Base-by-base conservation (phyloP, 371 early-diverging fungal genomes). In the Apophysomyces variabilis region DNA sequence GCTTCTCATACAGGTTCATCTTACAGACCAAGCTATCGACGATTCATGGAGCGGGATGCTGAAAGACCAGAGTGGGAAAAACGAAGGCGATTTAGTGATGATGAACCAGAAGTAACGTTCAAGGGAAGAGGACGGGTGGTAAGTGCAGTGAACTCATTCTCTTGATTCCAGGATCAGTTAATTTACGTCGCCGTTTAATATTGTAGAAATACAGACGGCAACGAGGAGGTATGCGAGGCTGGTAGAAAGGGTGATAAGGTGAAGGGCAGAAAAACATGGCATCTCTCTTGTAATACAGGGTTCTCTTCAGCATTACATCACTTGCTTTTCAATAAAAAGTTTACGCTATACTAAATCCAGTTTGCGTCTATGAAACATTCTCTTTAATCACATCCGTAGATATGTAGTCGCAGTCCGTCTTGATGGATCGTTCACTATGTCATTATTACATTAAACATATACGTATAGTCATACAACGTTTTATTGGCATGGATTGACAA, bases 111-210 rank as follows among this genome's bases (percentile, higher is more conserved):
- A 26, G 79, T 83, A 6, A 64, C 66, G 8, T 80, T 77, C 47
- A 83, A 83, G 65, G 84, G 84, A 36, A 64, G 84, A 64, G 84
- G 84, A 3, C 63, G 66, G 47, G 71, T 70, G 72, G 83, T 83
- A 74, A 73, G 72, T 62, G n/a, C n/a, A 18, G 38, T 4, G 14
- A 14, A 18, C 3, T 26, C 38, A 62, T 58, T 3, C 12, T 7
- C 38, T 12, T 41, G 7, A 50, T 26, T 26, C 14, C 38, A 8
- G n/a, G 36, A 18, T 13, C 39, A 18, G 21, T 41, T 4, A 54
- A 11, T 5, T 54, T 58, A 46, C 7, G 9, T 18, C 3, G 43
- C 38, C 50, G 41, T 38, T 3, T 26, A 26, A 16, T 43, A 7
- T 47, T n/a, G 4, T 61, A 66, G 69, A 67, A 69, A 67, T 70